These are phyloP conservation scores for Mollisiaceae sp. DNA, from an alignment of 2,329 filamentous ascomycete species.

Conservation along the genomic window DNA sequence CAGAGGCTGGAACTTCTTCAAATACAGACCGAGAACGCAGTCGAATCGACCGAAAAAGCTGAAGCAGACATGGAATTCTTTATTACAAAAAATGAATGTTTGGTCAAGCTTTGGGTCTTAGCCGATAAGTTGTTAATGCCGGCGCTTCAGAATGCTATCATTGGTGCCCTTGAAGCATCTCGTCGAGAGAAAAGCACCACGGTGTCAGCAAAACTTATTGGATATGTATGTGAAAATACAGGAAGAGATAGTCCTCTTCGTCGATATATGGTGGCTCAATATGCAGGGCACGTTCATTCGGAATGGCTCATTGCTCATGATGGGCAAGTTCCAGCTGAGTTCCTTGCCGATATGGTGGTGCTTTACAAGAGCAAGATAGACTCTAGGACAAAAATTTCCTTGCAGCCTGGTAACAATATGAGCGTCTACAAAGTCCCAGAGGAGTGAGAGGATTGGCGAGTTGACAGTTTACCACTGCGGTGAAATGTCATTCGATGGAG, in stretches of 20 bases:
- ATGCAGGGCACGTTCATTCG: background rate
- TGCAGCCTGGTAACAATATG: background rate
- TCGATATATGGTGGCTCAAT: background rate
- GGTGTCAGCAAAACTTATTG: background rate
- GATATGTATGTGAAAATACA: background rate
- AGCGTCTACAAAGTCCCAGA: background rate
- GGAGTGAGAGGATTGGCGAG: background rate
- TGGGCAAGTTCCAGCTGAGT: background rate
- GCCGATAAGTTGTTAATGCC: conserved; percentile 1
- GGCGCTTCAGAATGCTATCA: background rate
- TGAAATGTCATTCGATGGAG: no score
- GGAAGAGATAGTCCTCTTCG: background rate
- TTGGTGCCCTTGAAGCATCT: background rate
- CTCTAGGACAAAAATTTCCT: no score
- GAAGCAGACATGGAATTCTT: no score
- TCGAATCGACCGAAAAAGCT: no score
- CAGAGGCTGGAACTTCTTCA: conserved; percentile 3
- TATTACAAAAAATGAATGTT: background rate
- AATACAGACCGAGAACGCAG: background rate
- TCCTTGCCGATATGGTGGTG: background rate
- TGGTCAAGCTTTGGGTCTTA: conserved; percentile 14
- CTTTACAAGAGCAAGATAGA: background rate
- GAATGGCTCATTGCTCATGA: background rate
- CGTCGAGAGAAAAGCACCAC: background rate
- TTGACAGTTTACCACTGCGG: no score